A percentile compares a stretch with the other conserved stretches of the same genome.
Evolutionary conservation across 176 grass and related monocot species (phyloP).

Genomic region (Dendrocalamus sinicus): DNA sequence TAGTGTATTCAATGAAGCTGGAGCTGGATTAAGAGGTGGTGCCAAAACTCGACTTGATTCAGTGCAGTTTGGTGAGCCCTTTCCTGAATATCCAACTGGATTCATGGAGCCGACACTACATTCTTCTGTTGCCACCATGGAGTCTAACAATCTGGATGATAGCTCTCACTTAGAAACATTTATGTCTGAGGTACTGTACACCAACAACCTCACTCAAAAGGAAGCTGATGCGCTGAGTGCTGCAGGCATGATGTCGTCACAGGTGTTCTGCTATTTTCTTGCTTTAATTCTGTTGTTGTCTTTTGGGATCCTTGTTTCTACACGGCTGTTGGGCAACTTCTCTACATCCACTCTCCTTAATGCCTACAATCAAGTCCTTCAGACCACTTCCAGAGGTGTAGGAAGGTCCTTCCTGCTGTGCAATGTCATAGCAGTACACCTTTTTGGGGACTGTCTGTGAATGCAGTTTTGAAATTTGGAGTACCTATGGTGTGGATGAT

Average conservation of each 20-base stretch:
- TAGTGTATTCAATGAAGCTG: conserved; percentile 62
- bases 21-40: conserved; percentile 51
- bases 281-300: neutral
- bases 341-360: neutral
- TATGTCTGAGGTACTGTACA: conserved; percentile 65
- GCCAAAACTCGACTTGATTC: conserved; percentile 59
- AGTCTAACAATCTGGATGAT: conserved; percentile 54
- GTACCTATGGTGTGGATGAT: neutral
- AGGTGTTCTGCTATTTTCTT: conserved; percentile 61
- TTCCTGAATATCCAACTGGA: conserved; percentile 49
- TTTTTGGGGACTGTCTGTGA: conserved; percentile 1
- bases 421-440: neutral
- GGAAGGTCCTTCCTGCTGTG: conserved; percentile 33
- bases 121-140: conserved; percentile 58
- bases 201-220: conserved; percentile 57
- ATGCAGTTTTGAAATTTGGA: conserved; percentile 10
- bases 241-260: conserved; percentile 54
- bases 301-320: conserved; percentile 1
- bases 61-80: conserved; percentile 58
- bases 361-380: neutral
- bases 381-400: conserved; percentile 17
- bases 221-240: conserved; percentile 53
- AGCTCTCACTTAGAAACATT: conserved; percentile 56
- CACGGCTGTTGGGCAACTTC: neutral
- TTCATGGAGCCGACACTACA: conserved; percentile 51